phyloP scores from a whole-genome alignment of 371 early-diverging fungal species.

The Circinella minor region DNA sequence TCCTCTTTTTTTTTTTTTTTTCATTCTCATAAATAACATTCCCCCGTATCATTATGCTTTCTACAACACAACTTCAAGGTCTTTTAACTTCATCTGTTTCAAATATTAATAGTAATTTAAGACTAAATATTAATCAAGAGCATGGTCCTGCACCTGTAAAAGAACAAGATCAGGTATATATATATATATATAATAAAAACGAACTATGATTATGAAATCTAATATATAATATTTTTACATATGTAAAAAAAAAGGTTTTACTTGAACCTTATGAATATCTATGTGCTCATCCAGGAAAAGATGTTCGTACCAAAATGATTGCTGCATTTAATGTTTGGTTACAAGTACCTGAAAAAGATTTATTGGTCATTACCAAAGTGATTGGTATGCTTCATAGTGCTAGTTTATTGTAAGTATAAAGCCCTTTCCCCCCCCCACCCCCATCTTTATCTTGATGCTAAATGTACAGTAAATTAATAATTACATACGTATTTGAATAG shows the following conservation, averaged over 20 bases:
- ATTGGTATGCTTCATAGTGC: constrained; percentile 95
- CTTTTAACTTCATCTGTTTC: neutral
- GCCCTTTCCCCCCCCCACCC: too few species aligned
- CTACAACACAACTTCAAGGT: constrained; percentile 1
- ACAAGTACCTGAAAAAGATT: constrained; percentile 67
- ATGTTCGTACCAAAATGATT: constrained; percentile 86
- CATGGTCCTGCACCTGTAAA: neutral
- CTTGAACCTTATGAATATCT: constrained; percentile 88
- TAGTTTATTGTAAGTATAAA: constrained; percentile 87
- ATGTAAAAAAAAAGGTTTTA: constrained; percentile 68
- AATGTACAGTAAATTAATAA: too few species aligned
- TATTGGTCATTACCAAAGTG: constrained; percentile 76
- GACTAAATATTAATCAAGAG: constrained; percentile 7
- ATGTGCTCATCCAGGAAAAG: constrained; percentile 84
- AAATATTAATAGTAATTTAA: constrained; percentile 2
- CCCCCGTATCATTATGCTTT: constrained; percentile 1
- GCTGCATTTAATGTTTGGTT: constrained; percentile 91
- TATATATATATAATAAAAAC: too few species aligned
- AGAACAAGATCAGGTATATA: constrained; percentile 10
- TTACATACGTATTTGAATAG: too few species aligned
- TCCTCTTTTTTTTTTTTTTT: constrained; percentile 3
- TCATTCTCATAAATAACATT: neutral
- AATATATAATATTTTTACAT: too few species aligned
- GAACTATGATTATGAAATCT: too few species aligned
- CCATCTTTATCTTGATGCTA: too few species aligned